phyloP scores from a whole-genome alignment of 805 yeast genomes.

The Lipomyces yamanashiensis region DNA sequence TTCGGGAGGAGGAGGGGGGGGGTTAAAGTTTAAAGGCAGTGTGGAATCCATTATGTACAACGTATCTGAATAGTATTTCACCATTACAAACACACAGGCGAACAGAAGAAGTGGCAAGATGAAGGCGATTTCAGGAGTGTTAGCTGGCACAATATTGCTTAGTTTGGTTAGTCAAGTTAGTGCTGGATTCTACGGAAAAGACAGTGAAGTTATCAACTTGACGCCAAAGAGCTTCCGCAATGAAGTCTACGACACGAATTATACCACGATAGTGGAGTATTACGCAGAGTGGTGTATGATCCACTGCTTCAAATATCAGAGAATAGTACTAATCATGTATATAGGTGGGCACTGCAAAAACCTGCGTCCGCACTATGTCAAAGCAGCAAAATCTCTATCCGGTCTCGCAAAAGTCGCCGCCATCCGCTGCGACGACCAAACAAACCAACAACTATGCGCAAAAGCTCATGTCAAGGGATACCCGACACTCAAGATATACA shows the following conservation, averaged over 20 bases:
- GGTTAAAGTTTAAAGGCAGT: not conserved
- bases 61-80: no score
- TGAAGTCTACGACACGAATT: slow-evolving; percentile 69
- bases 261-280: slow-evolving; percentile 84
- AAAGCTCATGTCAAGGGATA: slow-evolving; percentile 70
- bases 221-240: slow-evolving; percentile 62
- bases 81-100: no score
- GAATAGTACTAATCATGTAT: not conserved
- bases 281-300: slow-evolving; percentile 82
- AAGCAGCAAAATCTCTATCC: slow-evolving; percentile 64
- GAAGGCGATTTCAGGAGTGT: no score
- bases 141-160: no score
- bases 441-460: slow-evolving; percentile 72
- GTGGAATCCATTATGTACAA: not conserved
- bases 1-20: no score
- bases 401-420: slow-evolving; percentile 64
- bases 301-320: no score
- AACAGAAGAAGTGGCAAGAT: no score
- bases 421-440: slow-evolving; percentile 78
- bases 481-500: slow-evolving; percentile 81
- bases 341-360: slow-evolving; percentile 82
- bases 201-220: slow-evolving; percentile 60
- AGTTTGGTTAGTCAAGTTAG: not conserved
- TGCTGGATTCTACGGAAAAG: slow-evolving; percentile 47
- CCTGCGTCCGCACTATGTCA: slow-evolving; percentile 65